Conservation (phyloP, 768 basidiomycete genomes). For the Leccinum aurantiacum region DNA sequence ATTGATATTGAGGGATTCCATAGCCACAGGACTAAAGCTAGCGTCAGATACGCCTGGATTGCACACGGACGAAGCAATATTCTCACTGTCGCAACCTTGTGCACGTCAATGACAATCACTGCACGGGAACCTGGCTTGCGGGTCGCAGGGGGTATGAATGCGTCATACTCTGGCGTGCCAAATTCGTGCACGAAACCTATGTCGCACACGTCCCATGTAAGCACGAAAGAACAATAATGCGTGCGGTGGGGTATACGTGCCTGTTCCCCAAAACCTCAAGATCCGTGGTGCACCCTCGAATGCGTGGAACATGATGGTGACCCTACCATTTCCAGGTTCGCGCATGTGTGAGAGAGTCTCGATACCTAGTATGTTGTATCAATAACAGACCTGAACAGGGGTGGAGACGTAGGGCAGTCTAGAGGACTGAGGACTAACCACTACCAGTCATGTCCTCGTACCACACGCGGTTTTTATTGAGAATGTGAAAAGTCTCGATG, state of each 20-base stretch:
- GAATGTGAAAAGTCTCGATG: slow-evolving; percentile 59
- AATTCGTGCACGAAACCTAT: slow-evolving; percentile 61
- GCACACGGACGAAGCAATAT: background rate
- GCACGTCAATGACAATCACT: slow-evolving; percentile 58
- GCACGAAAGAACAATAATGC: background rate
- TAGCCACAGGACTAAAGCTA: slow-evolving; percentile 63
- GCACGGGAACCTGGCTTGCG: slow-evolving; percentile 60
- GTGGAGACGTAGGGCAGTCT: background rate
- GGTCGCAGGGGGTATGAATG: slow-evolving; percentile 43
- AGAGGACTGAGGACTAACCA: slow-evolving; percentile 40
- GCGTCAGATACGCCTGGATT: background rate
- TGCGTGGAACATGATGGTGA: slow-evolving; percentile 61
- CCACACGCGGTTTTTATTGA: slow-evolving; percentile 56
- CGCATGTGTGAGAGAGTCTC: slow-evolving; percentile 62
- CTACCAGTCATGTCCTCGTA: slow-evolving; percentile 75
- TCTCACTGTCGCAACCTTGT: slow-evolving; percentile 53
- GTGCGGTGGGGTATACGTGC: slow-evolving; percentile 29
- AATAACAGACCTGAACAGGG: background rate
- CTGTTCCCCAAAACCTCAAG: slow-evolving; percentile 58
- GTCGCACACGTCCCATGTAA: background rate
- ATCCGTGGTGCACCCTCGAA: slow-evolving; percentile 62
- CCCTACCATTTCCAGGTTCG: slow-evolving; percentile 55
- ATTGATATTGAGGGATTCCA: slow-evolving; percentile 60
- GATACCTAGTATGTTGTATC: slow-evolving; percentile 36
- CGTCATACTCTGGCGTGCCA: slow-evolving; percentile 60